Conservation (phyloP, 768 basidiomycete genomes). For the Psilocybe cyanescens region DNA sequence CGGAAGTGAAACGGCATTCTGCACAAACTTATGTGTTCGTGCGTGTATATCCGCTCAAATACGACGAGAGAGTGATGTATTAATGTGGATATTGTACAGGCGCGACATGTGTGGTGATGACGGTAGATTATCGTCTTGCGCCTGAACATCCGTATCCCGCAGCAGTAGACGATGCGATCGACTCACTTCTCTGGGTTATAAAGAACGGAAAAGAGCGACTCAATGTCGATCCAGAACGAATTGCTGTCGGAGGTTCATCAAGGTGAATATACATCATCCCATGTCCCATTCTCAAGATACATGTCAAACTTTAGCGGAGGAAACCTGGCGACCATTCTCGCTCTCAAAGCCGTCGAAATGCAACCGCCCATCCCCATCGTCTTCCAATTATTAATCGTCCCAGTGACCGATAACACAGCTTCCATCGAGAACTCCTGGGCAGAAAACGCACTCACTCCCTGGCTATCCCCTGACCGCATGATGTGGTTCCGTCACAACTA, state of each 20-base stretch:
- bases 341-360: constrained; percentile 60
- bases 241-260: constrained; percentile 77
- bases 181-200: constrained; percentile 65
- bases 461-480: constrained; percentile 68
- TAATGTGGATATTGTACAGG: constrained; percentile 33
- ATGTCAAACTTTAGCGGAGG: constrained; percentile 51
- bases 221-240: constrained; percentile 49
- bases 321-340: constrained; percentile 67
- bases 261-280: constrained; percentile 43
- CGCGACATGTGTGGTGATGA: constrained; percentile 63
- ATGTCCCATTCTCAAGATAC: neutral
- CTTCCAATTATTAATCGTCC: constrained; percentile 71
- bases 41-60: constrained; percentile 17
- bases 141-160: constrained; percentile 75
- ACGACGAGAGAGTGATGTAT: neutral
- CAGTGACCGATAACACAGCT: constrained; percentile 75
- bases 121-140: constrained; percentile 73
- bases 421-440: constrained; percentile 51
- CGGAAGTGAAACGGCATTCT: constrained; percentile 60
- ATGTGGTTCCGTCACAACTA: constrained; percentile 76
- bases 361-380: constrained; percentile 54
- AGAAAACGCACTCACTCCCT: constrained; percentile 58
- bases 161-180: constrained; percentile 73
- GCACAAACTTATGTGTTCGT: constrained; percentile 64
- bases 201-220: constrained; percentile 49